phyloP scores from a whole-genome alignment of 2,329 filamentous ascomycete species.

The Cadophora luteo-olivacea region DNA sequence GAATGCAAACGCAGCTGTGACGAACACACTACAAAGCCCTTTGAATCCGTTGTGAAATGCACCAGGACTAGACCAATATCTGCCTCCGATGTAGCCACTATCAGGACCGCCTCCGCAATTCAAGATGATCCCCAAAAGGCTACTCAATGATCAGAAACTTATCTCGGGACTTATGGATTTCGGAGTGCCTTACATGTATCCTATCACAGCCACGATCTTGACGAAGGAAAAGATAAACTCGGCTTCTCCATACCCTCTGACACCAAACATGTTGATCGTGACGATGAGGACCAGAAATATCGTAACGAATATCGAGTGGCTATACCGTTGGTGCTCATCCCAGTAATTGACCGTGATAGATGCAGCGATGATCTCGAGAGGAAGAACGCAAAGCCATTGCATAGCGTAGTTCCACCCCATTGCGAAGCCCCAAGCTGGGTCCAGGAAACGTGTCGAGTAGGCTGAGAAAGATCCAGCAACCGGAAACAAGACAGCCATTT shows the following conservation, averaged over 20 bases:
- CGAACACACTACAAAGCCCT: slow-evolving; percentile 79
- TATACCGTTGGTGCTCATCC: slow-evolving; percentile 60
- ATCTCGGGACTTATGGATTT: slow-evolving; percentile 5
- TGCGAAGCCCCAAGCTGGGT: slow-evolving; percentile 93
- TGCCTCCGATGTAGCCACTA: slow-evolving; percentile 79
- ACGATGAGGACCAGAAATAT: slow-evolving; percentile 82
- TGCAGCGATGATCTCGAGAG: slow-evolving; percentile 86
- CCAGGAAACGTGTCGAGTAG: slow-evolving; percentile 90
- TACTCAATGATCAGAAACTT: slow-evolving; percentile 46
- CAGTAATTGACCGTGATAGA: slow-evolving; percentile 86
- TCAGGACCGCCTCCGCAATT: slow-evolving; percentile 80
- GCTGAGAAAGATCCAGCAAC: slow-evolving; percentile 91
- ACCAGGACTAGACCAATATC: slow-evolving; percentile 80
- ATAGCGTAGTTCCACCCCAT: slow-evolving; percentile 92
- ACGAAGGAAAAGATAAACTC: slow-evolving; percentile 88
- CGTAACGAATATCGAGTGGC: slow-evolving; percentile 79
- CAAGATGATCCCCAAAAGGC: slow-evolving; percentile 83
- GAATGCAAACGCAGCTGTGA: slow-evolving; percentile 79
- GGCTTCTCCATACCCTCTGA: slow-evolving; percentile 88
- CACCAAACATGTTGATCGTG: slow-evolving; percentile 84
- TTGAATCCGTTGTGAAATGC: slow-evolving; percentile 86
- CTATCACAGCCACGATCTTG: slow-evolving; percentile 85
- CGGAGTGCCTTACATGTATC: slow-evolving; percentile 73
- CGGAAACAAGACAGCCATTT: slow-evolving; percentile 89
- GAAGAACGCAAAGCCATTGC: slow-evolving; percentile 85